A percentile compares a stretch with the other conserved stretches of the same genome.
These are phyloP conservation scores for Theileria annulata DNA, from an alignment of 169 alveolate genomes.

Conservation along the genomic window DNA sequence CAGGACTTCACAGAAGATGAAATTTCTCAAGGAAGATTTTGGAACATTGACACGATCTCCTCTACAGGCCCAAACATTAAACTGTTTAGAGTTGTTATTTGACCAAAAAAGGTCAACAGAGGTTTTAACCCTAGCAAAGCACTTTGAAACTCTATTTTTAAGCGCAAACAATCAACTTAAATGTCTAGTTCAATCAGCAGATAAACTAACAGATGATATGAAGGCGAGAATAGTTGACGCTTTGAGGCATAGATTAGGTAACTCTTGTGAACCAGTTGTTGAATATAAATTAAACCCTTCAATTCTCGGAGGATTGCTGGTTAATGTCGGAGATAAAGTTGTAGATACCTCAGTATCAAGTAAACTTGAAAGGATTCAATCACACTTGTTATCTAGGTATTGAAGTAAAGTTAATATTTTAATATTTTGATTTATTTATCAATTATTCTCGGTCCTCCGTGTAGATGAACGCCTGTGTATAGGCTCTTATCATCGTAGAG, in stretches of 20 bases:
- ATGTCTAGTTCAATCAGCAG: constrained; percentile 59
- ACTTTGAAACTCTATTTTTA: constrained; percentile 55
- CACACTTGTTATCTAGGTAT: constrained; percentile 34
- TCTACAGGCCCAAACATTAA: constrained; percentile 52
- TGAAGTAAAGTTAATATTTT: neutral
- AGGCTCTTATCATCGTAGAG: constrained; percentile 45
- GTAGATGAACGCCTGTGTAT: constrained; percentile 64
- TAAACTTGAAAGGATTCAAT: constrained; percentile 58
- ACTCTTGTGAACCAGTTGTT: constrained; percentile 33
- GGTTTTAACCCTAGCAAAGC: constrained; percentile 30
- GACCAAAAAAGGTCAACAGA: constrained; percentile 55
- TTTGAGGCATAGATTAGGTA: constrained; percentile 55
- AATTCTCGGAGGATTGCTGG: constrained; percentile 58
- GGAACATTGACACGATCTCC: constrained; percentile 30
- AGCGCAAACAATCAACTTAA: constrained; percentile 49
- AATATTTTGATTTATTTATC: neutral
- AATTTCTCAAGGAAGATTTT: constrained; percentile 44
- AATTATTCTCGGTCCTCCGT: constrained; percentile 55
- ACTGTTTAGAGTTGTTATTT: constrained; percentile 51
- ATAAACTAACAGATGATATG: constrained; percentile 22
- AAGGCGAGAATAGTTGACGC: constrained; percentile 37
- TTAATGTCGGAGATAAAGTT: constrained; percentile 59
- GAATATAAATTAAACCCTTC: constrained; percentile 44
- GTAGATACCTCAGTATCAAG: constrained; percentile 54
- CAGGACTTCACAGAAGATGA: constrained; percentile 47